A percentile compares a stretch with the other conserved stretches of the same genome.
phyloP scores from a whole-genome alignment of 257 asterid genomes.

The Voacanga thouarsii region DNA sequence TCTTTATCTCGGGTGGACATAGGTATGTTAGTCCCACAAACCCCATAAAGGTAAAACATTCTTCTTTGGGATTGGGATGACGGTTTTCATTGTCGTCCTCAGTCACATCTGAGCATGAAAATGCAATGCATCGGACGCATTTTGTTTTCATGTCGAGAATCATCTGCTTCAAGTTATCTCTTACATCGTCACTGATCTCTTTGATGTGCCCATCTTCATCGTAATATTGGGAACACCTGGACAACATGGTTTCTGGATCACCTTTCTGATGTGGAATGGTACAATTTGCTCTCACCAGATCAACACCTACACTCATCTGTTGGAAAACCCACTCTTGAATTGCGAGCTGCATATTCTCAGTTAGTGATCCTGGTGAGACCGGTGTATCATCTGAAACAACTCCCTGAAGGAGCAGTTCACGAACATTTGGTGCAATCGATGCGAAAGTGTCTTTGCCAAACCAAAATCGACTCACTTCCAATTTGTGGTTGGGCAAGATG shows the following conservation, averaged over 20 bases:
- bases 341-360: constrained; percentile 48
- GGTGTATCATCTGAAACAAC: constrained; percentile 36
- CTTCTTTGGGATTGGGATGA: neutral
- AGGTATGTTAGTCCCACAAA: constrained; percentile 22
- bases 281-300: constrained; percentile 29
- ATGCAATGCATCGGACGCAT: constrained; percentile 56
- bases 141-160: constrained; percentile 52
- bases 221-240: constrained; percentile 44
- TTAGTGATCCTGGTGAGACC: constrained; percentile 33
- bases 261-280: constrained; percentile 55
- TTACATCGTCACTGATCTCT: constrained; percentile 25
- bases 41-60: constrained; percentile 1
- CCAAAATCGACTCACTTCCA: constrained; percentile 46
- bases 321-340: constrained; percentile 48
- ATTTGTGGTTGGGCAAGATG: constrained; percentile 40
- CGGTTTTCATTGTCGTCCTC: neutral
- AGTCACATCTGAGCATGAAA: constrained; percentile 35
- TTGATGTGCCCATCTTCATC: constrained; percentile 28
- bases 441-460: constrained; percentile 26
- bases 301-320: constrained; percentile 36
- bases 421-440: constrained; percentile 24
- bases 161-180: constrained; percentile 26
- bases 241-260: constrained; percentile 54
- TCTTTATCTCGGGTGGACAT: constrained; percentile 46
- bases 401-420: constrained; percentile 38